Base-by-base conservation (phyloP, 202 grass and related monocot species). In the Saccharum hybrid region DNA sequence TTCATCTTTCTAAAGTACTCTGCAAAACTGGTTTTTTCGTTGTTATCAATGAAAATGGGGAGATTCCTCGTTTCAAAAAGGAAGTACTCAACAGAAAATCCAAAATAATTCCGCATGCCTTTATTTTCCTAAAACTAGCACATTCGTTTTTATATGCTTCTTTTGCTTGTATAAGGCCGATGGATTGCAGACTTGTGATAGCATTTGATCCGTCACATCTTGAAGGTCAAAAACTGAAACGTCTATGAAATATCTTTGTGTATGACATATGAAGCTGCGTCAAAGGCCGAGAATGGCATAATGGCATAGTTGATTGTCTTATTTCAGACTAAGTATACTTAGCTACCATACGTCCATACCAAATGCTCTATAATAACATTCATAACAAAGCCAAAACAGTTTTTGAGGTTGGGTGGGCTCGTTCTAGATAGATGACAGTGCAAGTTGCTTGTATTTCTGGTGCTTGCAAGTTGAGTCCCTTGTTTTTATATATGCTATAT, bases 261-360 rank as follows among this genome's bases (percentile, higher is more conserved):
- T 22, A 10, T 21, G 18, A 3, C 0, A 61, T 11, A 23, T 33
- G 28, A 31, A 33, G 28, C 22, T 12, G 1, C 22, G 40, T 70
- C 68, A 71, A 71, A 71, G 21, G 21, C n/a, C 1, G 12, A 28
- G 41, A 31, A 48, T 0, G 18, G 19, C 4, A 22, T 37, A 37
- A 37, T 37, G 36, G 36, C 36, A 37, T 37, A 6, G 36, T 37
- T 37, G 4, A 23, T 69, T 52, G 18, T 7, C 2, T 56, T n/a
- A 56, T 70, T 70, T 18, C 13, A 81, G 40, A 68, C 23, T 49
- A 56, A 79, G 21, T 68, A 81, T 75, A 43, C 10, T 45, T 23
- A 15, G 3, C n/a, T 46, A 10, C 28, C 18, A 8, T 37, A 37
- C 36, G 6, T 36, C 34, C 34, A 36, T 21, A 22, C 7, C 10